phyloP scores from a whole-genome alignment of 163 green algal genomes.

The Prototheca cutis region DNA sequence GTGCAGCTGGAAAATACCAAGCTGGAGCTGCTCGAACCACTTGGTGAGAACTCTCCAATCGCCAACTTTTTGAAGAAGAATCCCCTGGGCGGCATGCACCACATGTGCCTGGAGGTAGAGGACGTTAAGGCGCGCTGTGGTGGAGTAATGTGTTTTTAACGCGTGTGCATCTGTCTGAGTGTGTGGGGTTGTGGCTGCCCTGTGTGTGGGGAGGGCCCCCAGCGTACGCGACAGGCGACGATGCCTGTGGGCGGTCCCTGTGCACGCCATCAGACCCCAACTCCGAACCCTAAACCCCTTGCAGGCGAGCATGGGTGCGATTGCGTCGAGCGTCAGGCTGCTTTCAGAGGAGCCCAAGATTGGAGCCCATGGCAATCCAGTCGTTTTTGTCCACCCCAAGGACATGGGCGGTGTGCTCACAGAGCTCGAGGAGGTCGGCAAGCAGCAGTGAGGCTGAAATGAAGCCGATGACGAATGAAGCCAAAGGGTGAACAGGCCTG shows the following conservation, averaged over 20 bases:
- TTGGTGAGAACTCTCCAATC: slow-evolving; percentile 41
- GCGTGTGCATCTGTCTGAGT: background rate
- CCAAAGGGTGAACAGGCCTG: background rate
- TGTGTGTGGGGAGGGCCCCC: no score
- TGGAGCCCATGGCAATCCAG: slow-evolving; percentile 51
- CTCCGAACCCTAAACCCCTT: no score
- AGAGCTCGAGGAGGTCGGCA: slow-evolving; percentile 57
- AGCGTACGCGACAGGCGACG: no score
- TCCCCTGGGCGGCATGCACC: slow-evolving; percentile 44
- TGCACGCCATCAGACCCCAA: no score
- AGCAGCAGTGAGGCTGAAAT: background rate
- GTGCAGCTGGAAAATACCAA: slow-evolving; percentile 50
- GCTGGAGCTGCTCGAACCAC: slow-evolving; percentile 51
- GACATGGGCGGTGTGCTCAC: slow-evolving; percentile 43
- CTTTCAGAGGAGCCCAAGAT: slow-evolving; percentile 34
- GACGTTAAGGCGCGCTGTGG: slow-evolving; percentile 23
- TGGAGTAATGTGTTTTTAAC: background rate
- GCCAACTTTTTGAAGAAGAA: slow-evolving; percentile 44
- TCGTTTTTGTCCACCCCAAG: slow-evolving; percentile 52
- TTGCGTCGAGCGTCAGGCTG: slow-evolving; percentile 10
- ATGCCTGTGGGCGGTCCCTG: no score
- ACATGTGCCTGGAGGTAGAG: slow-evolving; percentile 51
- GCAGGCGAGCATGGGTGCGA: slow-evolving; percentile 7
- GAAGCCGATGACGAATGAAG: background rate
- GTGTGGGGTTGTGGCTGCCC: background rate